phyloP scores from a whole-genome alignment of 345 rosid species.

The Nephelium lappaceum region DNA sequence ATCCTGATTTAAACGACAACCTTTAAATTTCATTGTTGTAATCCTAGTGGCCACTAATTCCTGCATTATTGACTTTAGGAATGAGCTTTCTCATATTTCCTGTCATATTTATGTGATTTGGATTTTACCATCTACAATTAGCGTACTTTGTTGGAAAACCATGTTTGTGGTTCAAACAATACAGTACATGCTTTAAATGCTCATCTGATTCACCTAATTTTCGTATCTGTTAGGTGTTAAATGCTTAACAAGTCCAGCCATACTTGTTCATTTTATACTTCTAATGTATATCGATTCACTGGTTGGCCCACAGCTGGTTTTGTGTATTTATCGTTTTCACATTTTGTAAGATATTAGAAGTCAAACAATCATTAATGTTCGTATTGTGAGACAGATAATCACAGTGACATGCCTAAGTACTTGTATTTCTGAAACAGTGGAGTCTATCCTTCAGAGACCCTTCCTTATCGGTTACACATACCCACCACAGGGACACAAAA shows the following conservation, averaged over 20 bases:
- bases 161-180: neutral
- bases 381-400: neutral
- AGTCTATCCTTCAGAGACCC: constrained; percentile 54
- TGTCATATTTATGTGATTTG: neutral
- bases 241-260: neutral
- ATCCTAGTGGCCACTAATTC: neutral
- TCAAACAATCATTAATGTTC: neutral
- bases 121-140: neutral
- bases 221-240: neutral
- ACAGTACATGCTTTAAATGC: constrained; percentile 1
- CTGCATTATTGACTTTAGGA: neutral
- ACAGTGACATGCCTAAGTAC: constrained; percentile 11
- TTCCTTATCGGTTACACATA: constrained; percentile 38
- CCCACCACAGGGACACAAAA: constrained; percentile 20
- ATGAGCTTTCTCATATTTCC: neutral
- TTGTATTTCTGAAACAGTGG: constrained; percentile 50
- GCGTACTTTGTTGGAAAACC: neutral
- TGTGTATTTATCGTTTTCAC: neutral
- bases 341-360: neutral
- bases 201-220: constrained; percentile 6
- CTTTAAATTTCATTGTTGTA: constrained; percentile 5
- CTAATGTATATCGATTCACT: neutral
- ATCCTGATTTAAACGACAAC: neutral
- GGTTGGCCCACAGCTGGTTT: neutral
- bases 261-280: neutral